Percentiles rank a stretch among this genome's conserved stretches.
phyloP scores from a whole-genome alignment of 345 rosid species.

The Syzygium oleosum region DNA sequence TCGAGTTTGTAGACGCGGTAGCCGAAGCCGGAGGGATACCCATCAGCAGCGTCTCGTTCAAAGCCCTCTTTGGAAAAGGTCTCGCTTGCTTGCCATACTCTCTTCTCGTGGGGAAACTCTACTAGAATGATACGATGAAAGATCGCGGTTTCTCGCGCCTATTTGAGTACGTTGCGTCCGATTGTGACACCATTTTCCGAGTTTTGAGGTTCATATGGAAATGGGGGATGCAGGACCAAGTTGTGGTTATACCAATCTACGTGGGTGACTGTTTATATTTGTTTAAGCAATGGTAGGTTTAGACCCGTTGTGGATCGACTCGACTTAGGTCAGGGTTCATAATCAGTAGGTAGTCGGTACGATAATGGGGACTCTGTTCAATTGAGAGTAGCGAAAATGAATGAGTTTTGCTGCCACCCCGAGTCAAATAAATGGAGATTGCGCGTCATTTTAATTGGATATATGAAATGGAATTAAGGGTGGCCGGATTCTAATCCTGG shows the following conservation, averaged over 20 bases:
- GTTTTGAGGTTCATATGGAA: not conserved
- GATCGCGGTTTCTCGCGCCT: not conserved
- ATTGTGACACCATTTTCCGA: not conserved
- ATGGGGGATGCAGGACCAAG: not conserved
- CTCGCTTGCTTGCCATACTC: not conserved
- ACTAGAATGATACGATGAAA: not conserved
- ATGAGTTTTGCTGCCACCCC: not conserved
- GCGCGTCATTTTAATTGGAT: not conserved
- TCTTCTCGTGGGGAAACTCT: not conserved
- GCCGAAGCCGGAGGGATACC: constrained; percentile 90
- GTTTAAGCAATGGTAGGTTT: not conserved
- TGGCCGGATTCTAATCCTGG: not conserved
- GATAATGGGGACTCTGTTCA: not conserved
- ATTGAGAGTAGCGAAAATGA: not conserved
- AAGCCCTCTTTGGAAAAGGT: constrained; percentile 83
- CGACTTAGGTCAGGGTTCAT: not conserved
- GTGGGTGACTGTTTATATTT: not conserved
- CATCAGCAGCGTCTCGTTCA: constrained; percentile 48
- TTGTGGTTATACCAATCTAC: not conserved
- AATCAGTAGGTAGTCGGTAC: not conserved
- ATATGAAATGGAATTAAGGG: not conserved
- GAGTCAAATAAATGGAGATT: not conserved
- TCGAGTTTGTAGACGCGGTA: constrained; percentile 78
- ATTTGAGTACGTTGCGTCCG: not conserved
- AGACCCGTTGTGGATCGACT: not conserved